Percentiles rank a stretch among this genome's conserved stretches.
These are phyloP conservation scores for Solanum piurae DNA, from an alignment of 257 asterid species.

Conservation along the genomic window DNA sequence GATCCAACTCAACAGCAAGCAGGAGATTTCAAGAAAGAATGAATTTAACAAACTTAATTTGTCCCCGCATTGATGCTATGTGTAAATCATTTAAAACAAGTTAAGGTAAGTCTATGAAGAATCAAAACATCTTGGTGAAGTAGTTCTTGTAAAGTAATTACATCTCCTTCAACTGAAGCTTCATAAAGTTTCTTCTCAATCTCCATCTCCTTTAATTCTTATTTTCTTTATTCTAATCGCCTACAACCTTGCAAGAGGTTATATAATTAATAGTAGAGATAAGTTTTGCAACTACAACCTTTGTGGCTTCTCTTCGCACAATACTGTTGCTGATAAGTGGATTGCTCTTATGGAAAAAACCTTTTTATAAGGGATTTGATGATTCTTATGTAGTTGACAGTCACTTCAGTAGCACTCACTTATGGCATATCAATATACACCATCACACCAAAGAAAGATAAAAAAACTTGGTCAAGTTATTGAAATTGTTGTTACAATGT, in stretches of 20 bases:
- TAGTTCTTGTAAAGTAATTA: not conserved
- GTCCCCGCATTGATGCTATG: conserved; percentile 23
- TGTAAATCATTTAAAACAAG: conserved; percentile 15
- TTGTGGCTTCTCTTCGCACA: too few species aligned
- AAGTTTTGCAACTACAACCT: not conserved
- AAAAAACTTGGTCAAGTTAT: too few species aligned
- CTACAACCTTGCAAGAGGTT: not conserved
- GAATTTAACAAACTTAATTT: conserved; percentile 2
- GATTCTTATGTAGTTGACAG: not conserved
- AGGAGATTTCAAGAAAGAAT: conserved; percentile 8
- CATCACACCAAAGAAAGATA: too few species aligned
- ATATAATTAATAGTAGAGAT: too few species aligned
- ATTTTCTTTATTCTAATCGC: not conserved
- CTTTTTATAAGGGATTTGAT: conserved; percentile 15
- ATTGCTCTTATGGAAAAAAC: too few species aligned
- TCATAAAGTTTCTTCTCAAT: conserved; percentile 8
- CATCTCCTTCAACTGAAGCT: conserved; percentile 18
- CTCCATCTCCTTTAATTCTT: not conserved
- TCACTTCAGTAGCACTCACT: too few species aligned
- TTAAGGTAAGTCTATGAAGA: conserved; percentile 16
- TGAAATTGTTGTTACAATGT: too few species aligned
- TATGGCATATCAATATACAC: too few species aligned
- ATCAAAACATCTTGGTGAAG: conserved; percentile 10
- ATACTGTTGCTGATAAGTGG: too few species aligned
- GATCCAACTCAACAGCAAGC: conserved; percentile 17